Conservation (phyloP, 2,329 filamentous ascomycete genomes). For the Macroventuria anomochaeta region DNA sequence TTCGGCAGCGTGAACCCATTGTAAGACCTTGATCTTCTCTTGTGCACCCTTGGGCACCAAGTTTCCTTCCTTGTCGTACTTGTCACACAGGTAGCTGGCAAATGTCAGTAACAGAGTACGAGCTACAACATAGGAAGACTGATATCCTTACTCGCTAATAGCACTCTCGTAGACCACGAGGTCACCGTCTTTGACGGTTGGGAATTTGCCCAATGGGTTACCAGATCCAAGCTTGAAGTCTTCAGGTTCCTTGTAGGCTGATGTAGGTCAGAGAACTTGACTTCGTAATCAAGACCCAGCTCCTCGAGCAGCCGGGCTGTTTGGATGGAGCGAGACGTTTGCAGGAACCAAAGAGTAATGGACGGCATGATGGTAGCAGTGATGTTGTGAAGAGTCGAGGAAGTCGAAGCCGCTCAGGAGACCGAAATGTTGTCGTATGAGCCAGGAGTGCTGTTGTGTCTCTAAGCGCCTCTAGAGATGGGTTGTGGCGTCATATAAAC, state of each 20-base stretch:
- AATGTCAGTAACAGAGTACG: not conserved
- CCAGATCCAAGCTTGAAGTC: conserved; percentile 52
- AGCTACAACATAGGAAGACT: too few species aligned
- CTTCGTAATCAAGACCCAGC: conserved; percentile 51
- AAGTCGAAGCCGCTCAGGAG: not conserved
- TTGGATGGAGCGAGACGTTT: conserved; percentile 55
- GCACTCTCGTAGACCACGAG: conserved; percentile 54
- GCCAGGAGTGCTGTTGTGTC: not conserved
- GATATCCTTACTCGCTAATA: conserved; percentile 51
- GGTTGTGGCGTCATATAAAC: conserved; percentile 17
- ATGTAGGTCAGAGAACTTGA: conserved; percentile 49
- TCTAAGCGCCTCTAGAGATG: not conserved
- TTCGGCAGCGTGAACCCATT: conserved; percentile 58
- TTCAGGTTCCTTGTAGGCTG: conserved; percentile 49
- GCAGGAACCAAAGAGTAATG: conserved; percentile 57
- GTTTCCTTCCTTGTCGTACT: conserved; percentile 50
- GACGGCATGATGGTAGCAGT: conserved; percentile 17
- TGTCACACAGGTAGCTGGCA: conserved; percentile 55
- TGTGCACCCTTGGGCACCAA: conserved; percentile 48
- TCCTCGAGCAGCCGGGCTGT: conserved; percentile 58
- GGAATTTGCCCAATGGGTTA: conserved; percentile 55
- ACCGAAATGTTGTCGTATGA: not conserved
- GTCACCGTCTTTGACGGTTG: conserved; percentile 52
- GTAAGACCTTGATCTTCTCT: conserved; percentile 46
- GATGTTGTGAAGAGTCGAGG: not conserved